Evolutionary conservation across 768 basidiomycete species (phyloP), one percentile per base, ranked within the genome.

Genomic region (Collybia sp.): DNA sequence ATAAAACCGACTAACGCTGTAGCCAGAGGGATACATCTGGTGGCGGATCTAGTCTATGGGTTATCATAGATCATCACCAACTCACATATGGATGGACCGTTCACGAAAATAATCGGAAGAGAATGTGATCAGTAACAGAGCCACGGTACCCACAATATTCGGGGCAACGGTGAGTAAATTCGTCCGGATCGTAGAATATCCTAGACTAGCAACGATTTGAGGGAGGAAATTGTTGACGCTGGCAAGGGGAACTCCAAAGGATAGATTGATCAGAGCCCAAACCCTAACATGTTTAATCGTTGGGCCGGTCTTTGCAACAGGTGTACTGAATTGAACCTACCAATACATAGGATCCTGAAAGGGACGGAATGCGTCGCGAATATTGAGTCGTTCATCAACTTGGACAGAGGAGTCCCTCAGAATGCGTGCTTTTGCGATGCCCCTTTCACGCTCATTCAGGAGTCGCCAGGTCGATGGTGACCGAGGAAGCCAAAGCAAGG

Each of bases 181-280:
- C 11, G 77, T 79, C 50, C 71, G 74, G 52, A 77, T 61, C 2
- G 71, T 69, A 2, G 69, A 71, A 53, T 71, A 74, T 12, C 70
- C 70, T 4, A 75, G 60, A 43, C 71, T 71, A 8, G 64, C 68
- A 18, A 72, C 70, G 30, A 72, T 72, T 38, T 77, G 75, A 0
- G 73, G 75, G 12, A 79, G 61, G 55, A 77, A 78, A 50, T 76
- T 76, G 55, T 76, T 75, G 45, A 76, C 76, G n/a, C 71, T 73
- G 1, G 73, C 71, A 6, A 73, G 59, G 1, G 75, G 75, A 5
- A 79, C 75, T 9, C 75, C 72, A 31, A 71, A 70, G 6, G 71
- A 67, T 32, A 72, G 49, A 53, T 67, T 71, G 49, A 76, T 72
- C 35, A 73, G 37, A 4, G 71, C 71, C 74, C 73, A 76, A 31